These are phyloP conservation scores for Fusarium ambrosium DNA, from an alignment of 2,329 filamentous ascomycete species.

Conservation along the genomic window DNA sequence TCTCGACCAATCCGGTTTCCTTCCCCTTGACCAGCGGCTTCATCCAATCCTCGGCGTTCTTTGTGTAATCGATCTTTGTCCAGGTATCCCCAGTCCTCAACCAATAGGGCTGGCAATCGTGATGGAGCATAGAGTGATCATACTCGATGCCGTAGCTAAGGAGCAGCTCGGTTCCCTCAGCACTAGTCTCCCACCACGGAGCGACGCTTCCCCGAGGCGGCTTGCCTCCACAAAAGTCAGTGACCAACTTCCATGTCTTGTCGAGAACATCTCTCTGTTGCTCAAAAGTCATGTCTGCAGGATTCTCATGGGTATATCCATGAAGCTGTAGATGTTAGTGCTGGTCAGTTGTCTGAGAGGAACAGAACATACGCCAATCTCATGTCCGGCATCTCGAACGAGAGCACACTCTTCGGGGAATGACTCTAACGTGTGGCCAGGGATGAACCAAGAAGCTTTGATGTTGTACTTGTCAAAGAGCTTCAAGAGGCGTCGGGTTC, in stretches of 20 bases:
- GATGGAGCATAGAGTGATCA: constrained; percentile 73
- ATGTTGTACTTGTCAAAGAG: constrained; percentile 80
- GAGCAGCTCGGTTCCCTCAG: constrained; percentile 75
- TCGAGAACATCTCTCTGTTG: constrained; percentile 84
- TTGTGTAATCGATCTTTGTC: constrained; percentile 75
- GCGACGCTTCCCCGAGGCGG: constrained; percentile 79
- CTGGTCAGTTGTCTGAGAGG: no score
- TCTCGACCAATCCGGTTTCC: constrained; percentile 74
- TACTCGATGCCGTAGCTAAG: constrained; percentile 78
- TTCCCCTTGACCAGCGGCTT: constrained; percentile 70
- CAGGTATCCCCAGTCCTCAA: constrained; percentile 74
- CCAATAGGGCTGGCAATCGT: constrained; percentile 77
- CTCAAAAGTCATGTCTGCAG: constrained; percentile 77
- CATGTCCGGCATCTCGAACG: constrained; percentile 62
- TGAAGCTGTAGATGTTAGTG: constrained; percentile 71
- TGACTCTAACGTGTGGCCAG: constrained; percentile 63
- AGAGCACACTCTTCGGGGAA: constrained; percentile 62
- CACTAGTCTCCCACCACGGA: constrained; percentile 80
- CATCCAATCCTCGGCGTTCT: constrained; percentile 47
- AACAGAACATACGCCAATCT: constrained; percentile 54
- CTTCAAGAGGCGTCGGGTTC: constrained; percentile 75
- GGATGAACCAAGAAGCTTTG: constrained; percentile 71
- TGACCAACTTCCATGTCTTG: constrained; percentile 79
- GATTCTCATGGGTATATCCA: constrained; percentile 82
- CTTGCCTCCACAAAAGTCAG: constrained; percentile 74